Conservation (phyloP, 2,329 filamentous ascomycete species). For the Colletotrichum tabaci region DNA sequence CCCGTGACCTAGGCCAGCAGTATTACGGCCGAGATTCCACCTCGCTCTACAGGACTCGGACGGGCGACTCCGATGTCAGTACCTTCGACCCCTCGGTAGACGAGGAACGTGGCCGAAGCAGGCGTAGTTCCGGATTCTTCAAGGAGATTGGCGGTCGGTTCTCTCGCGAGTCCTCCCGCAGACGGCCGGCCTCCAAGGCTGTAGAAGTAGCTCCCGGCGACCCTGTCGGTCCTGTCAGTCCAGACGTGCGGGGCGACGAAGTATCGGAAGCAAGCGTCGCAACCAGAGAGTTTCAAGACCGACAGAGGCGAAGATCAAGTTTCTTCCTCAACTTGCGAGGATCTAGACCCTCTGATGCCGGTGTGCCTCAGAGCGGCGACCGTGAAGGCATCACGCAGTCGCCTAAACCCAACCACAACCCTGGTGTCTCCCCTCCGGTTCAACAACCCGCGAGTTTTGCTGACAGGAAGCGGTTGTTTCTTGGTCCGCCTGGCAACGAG, state of each 20-base stretch:
- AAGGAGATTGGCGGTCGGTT: constrained; percentile 66
- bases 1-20: constrained; percentile 39
- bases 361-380: constrained; percentile 47
- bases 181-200: constrained; percentile 50
- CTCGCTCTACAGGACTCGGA: constrained; percentile 57
- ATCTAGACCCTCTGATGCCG: constrained; percentile 43
- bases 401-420: constrained; percentile 43
- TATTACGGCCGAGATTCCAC: constrained; percentile 47
- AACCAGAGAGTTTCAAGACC: constrained; percentile 56
- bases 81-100: constrained; percentile 55
- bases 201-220: constrained; percentile 27
- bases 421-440: constrained; percentile 39
- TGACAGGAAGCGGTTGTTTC: constrained; percentile 59
- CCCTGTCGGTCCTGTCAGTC: constrained; percentile 23
- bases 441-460: constrained; percentile 43
- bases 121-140: constrained; percentile 63
- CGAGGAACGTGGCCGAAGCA: constrained; percentile 55
- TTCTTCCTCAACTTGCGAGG: constrained; percentile 55
- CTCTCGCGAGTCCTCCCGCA: constrained; percentile 50
- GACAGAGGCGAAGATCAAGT: constrained; percentile 55
- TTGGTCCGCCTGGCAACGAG: constrained; percentile 48
- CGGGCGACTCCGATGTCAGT: constrained; percentile 55
- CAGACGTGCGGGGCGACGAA: constrained; percentile 54
- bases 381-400: constrained; percentile 9
- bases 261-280: constrained; percentile 59